Percentiles rank a stretch among this genome's conserved stretches.
phyloP scores from a whole-genome alignment of 2,329 filamentous ascomycete species.

The Periconia sp. region DNA sequence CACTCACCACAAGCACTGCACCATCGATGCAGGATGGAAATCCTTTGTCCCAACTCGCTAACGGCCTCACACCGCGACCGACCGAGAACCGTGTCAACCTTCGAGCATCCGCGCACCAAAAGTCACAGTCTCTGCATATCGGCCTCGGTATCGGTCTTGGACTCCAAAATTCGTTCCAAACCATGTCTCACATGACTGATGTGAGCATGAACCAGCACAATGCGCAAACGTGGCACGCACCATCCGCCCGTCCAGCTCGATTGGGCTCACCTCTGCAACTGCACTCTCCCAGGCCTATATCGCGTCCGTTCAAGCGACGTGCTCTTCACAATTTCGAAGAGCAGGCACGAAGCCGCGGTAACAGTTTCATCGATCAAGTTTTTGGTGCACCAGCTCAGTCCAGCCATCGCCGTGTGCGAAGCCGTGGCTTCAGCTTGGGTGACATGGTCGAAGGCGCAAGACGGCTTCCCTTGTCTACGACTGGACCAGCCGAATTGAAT shows the following conservation, averaged over 20 bases:
- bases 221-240: conserved; percentile 38
- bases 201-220: conserved; percentile 27
- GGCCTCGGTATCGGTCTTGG: conserved; percentile 48
- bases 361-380: conserved; percentile 48
- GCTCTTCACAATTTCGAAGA: conserved; percentile 59
- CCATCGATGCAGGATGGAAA: conserved; percentile 54
- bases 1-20: conserved; percentile 54
- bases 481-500: conserved; percentile 45
- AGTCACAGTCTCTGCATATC: conserved; percentile 53
- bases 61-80: conserved; percentile 35
- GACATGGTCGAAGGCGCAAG: conserved; percentile 55
- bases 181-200: conserved; percentile 32
- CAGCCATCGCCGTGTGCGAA: conserved; percentile 59
- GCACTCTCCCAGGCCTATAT: conserved; percentile 53
- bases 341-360: conserved; percentile 35
- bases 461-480: conserved; percentile 58
- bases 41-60: conserved; percentile 50
- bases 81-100: conserved; percentile 46
- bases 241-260: conserved; percentile 25
- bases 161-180: conserved; percentile 49
- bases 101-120: conserved; percentile 54
- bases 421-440: conserved; percentile 63
- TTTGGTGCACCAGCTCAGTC: conserved; percentile 52
- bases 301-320: conserved; percentile 59
- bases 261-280: conserved; percentile 59